Conservation (phyloP, 2,329 filamentous ascomycete genomes). For the Aspergillus fijiensis region DNA sequence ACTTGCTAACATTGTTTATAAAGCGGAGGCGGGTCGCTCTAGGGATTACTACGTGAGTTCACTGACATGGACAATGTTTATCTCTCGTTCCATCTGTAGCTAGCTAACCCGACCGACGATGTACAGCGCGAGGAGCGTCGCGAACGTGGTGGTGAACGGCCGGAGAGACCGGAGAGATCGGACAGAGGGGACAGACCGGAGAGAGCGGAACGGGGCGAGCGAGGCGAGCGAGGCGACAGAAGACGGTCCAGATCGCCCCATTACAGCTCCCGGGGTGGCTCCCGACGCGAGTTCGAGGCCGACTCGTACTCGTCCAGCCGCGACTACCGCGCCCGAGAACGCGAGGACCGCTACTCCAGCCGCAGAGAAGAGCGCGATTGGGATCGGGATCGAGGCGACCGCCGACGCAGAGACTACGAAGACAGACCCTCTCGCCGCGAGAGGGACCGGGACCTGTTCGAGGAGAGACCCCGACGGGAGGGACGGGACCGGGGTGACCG, state of each 20-base stretch:
- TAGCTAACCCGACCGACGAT: neutral
- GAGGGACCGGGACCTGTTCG: conserved; percentile 61
- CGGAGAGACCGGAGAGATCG: conserved; percentile 42
- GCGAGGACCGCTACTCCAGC: conserved; percentile 84
- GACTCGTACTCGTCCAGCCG: conserved; percentile 92
- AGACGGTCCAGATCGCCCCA: conserved; percentile 86
- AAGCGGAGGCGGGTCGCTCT: conserved; percentile 52
- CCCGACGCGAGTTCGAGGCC: conserved; percentile 70
- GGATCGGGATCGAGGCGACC: conserved; percentile 66
- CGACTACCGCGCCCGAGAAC: conserved; percentile 87
- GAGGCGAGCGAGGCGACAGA: conserved; percentile 56
- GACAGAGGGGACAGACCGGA: conserved; percentile 41
- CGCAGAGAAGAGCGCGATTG: conserved; percentile 73
- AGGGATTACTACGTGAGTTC: conserved; percentile 55
- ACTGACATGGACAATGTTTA: neutral
- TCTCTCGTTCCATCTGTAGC: neutral
- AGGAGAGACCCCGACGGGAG: conserved; percentile 56
- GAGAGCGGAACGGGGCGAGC: conserved; percentile 33
- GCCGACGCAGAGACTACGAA: conserved; percentile 60
- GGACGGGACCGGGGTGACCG: conserved; percentile 44
- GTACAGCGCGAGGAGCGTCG: conserved; percentile 49
- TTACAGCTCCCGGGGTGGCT: conserved; percentile 61
- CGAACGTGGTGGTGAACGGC: conserved; percentile 42
- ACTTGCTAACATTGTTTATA: conserved; percentile 35
- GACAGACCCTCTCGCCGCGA: conserved; percentile 55